Evolutionary conservation across 495 filamentous ascomycete species (phyloP).

Genomic region (Halenospora varia): DNA sequence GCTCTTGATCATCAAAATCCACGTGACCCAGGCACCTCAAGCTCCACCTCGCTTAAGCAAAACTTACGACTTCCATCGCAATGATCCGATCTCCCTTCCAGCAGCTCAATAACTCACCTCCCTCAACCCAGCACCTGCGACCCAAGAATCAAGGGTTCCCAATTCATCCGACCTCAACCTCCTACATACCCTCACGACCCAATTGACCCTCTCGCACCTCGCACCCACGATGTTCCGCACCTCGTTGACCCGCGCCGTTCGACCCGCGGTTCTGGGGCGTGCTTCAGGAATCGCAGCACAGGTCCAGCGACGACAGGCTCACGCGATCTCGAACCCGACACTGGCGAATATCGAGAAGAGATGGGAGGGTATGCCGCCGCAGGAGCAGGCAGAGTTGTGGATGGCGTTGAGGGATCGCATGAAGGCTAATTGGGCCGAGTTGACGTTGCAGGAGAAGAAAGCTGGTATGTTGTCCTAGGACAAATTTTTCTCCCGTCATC

Average conservation of each 20-base stretch:
- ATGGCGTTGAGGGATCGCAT: conserved; percentile 96
- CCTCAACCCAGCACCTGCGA: too few relatives aligned
- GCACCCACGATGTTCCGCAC: neutral
- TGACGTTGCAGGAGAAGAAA: conserved; percentile 97
- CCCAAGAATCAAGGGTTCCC: too few relatives aligned
- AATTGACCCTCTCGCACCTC: neutral
- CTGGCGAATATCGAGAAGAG: conserved; percentile 98
- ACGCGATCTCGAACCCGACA: conserved; percentile 96
- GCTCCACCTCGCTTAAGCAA: neutral
- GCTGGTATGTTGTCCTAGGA: conserved; percentile 77
- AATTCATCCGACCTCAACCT: conserved; percentile 12
- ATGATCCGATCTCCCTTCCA: neutral
- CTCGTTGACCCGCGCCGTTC: conserved; percentile 11
- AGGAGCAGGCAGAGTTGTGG: conserved; percentile 99
- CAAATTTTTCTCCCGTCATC: too few relatives aligned
- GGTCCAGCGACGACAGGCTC: conserved; percentile 50
- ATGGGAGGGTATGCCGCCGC: conserved; percentile 94
- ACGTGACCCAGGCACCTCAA: neutral
- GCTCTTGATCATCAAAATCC: neutral
- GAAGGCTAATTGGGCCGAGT: conserved; percentile 93
- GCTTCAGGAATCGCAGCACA: conserved; percentile 36
- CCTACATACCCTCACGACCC: neutral
- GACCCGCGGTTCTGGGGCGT: conserved; percentile 24
- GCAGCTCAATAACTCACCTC: too few relatives aligned
- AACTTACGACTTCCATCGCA: neutral